Evolutionary conservation across 2,329 filamentous ascomycete genomes (phyloP), one percentile per base, ranked within the genome.

Genomic region (Ophiostoma sp.): DNA sequence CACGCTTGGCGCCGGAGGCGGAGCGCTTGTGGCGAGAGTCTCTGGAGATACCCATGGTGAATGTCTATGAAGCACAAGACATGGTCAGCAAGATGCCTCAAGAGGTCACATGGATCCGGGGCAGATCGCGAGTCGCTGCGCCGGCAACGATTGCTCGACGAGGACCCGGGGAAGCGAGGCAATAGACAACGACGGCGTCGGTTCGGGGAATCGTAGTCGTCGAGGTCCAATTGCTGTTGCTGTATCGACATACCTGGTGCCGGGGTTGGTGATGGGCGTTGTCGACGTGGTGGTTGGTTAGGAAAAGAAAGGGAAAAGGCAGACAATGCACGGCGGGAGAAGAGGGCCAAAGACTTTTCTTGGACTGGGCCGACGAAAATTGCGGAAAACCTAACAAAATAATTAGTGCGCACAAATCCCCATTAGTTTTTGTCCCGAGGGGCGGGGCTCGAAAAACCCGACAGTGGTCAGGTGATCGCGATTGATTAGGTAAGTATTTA

Each of bases 11-110:
- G 88, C 95, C 96, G 82, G 96, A 91, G 83, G 94, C 93, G 84
- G 93, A 93, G 86, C 95, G 93, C 91, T 99, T 99, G 90, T 99
- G 95, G 87, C 95, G 93, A 83, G 93, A 97, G 86, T 98, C 94
- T 87, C 95, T 92, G 85, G 94, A 97, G 87, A 99, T 98, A 99
- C 95, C 91, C 91, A 94, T 94, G 85, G 89, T 91, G 90, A 89
- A 89, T 84, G 84, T 85, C 85, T 85, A 85, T 89, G 81, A 16
- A 55, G 74, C 68, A 44, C 42, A 49, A 42, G 40, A 66, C 40
- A n/a, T 40, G 5, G 68, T 67, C 49, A 65, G 45, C 18, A 45
- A 42, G 11, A 47, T 42, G 65, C 45, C 14, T 16, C 27, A 5
- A 14, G 3, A 14, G 18, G 36, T 27, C n/a, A 49, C 9, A 49